phyloP scores from a whole-genome alignment of 2,329 filamentous ascomycete species.

The Arachnomyces sp. region DNA sequence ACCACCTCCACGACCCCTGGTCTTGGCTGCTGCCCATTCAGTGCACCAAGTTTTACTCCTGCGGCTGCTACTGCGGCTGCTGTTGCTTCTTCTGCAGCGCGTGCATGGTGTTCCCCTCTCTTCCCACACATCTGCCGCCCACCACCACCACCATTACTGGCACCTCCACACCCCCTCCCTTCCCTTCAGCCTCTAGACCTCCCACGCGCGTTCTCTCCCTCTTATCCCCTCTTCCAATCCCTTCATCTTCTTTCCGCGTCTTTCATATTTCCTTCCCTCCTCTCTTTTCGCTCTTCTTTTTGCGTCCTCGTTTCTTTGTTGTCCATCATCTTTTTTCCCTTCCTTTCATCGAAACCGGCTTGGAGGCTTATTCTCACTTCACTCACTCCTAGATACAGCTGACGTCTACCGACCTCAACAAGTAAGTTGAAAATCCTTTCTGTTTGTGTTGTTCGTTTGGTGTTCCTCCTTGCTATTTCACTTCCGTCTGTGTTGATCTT shows the following conservation, averaged over 20 bases:
- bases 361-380: conserved; percentile 14
- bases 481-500: conserved; percentile 9
- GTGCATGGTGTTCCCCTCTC: no score
- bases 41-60: conserved; percentile 12
- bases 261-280: conserved; percentile 1
- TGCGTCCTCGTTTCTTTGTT: conserved; percentile 3
- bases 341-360: conserved; percentile 5
- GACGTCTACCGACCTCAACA: conserved; percentile 42
- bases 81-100: conserved; percentile 3
- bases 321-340: conserved; percentile 2
- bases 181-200: background rate
- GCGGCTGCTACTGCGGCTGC: conserved; percentile 5
- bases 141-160: conserved; percentile 7
- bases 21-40: conserved; percentile 14
- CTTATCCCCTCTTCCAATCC: conserved; percentile 13
- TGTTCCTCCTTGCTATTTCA: conserved; percentile 6
- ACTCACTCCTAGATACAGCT: conserved; percentile 25
- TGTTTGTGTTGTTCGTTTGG: conserved; percentile 8
- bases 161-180: no score
- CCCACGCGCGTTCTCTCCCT: conserved; percentile 11
- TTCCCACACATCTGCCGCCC: conserved; percentile 1
- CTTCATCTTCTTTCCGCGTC: conserved; percentile 3
- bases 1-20: conserved; percentile 15
- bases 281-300: conserved; percentile 5
- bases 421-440: conserved; percentile 29